phyloP scores from a whole-genome alignment of 2,329 filamentous ascomycete genomes.

The Beauveria asiatica region DNA sequence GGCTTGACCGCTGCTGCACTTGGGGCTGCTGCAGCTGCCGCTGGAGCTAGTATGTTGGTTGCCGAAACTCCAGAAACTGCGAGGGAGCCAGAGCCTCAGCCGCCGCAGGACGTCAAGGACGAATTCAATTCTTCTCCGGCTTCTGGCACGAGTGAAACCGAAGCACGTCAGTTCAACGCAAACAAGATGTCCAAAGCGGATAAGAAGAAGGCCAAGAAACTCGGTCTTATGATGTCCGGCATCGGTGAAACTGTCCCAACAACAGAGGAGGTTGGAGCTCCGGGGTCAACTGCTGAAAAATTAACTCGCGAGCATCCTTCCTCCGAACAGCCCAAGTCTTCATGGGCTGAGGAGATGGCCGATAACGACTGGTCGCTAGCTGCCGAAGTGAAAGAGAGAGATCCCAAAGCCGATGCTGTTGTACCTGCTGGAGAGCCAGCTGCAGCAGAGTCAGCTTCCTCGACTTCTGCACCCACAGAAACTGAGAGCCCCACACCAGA shows the following conservation, averaged over 20 bases:
- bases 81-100: background rate
- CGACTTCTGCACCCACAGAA: background rate
- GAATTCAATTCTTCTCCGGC: background rate
- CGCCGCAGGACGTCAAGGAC: background rate
- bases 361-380: background rate
- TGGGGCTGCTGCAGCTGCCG: background rate
- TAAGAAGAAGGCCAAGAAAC: conserved; percentile 28
- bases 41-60: background rate
- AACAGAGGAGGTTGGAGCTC: background rate
- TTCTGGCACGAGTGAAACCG: background rate
- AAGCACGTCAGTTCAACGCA: background rate
- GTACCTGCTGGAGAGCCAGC: background rate
- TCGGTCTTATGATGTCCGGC: conserved; percentile 12
- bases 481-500: conserved; percentile 12
- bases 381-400: background rate
- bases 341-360: conserved; percentile 15
- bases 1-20: background rate
- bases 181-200: conserved; percentile 25
- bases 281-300: background rate
- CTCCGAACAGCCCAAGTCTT: background rate
- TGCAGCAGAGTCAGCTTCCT: background rate
- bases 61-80: background rate
- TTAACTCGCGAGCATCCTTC: background rate
- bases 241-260: conserved; percentile 4
- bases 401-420: background rate